These are phyloP conservation scores for Lachnellula hyalina DNA, from an alignment of 2,329 filamentous ascomycete species.

Conservation along the genomic window DNA sequence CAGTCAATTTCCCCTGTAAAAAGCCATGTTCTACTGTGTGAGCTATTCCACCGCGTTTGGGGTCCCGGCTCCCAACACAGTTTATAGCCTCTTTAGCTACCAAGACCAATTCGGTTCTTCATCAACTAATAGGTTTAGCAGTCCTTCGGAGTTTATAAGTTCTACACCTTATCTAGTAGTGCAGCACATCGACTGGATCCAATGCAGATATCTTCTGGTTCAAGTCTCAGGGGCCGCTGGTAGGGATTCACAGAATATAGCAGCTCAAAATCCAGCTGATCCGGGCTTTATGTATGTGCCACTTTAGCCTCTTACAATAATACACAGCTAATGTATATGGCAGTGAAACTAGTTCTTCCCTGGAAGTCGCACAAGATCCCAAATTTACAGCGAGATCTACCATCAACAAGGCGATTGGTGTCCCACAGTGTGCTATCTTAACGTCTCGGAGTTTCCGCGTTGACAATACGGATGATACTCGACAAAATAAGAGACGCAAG, in stretches of 20 bases:
- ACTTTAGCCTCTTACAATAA: neutral
- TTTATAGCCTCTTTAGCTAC: too few species aligned
- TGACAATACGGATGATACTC: conserved; percentile 4
- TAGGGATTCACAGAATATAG: neutral
- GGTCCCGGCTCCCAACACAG: too few species aligned
- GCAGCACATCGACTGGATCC: conserved; percentile 75
- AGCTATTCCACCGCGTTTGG: too few species aligned
- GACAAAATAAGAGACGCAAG: conserved; percentile 15
- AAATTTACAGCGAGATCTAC: conserved; percentile 17
- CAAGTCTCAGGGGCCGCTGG: conserved; percentile 12
- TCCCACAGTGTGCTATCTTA: conserved; percentile 27
- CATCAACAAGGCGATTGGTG: conserved; percentile 18
- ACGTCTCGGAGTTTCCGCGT: conserved; percentile 25
- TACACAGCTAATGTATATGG: neutral
- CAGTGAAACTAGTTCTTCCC: neutral
- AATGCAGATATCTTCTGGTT: conserved; percentile 82
- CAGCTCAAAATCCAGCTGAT: neutral
- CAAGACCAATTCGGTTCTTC: too few species aligned
- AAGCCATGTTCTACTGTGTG: too few species aligned
- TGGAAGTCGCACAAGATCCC: conserved; percentile 24
- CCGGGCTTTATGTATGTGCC: neutral
- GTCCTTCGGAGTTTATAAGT: conserved; percentile 54
- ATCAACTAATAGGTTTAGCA: conserved; percentile 15
- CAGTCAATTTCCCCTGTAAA: too few species aligned
- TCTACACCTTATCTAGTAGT: conserved; percentile 64